phyloP scores from a whole-genome alignment of 805 yeast genomes.

The Priceomyces fermenticarens region DNA sequence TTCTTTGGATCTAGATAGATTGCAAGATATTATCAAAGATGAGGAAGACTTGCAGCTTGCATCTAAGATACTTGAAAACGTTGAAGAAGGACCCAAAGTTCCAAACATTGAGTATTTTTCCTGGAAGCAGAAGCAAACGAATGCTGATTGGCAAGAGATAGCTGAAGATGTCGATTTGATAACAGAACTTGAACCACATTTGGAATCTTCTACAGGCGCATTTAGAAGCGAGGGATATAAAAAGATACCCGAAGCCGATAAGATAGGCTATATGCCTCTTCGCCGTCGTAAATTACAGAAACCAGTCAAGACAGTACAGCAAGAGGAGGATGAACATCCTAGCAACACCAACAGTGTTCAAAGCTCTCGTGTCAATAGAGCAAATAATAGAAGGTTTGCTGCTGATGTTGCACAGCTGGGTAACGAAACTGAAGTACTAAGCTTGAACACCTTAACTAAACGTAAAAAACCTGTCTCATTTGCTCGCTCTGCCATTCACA shows the following conservation, averaged over 20 bases:
- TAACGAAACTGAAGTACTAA: conserved; percentile 75
- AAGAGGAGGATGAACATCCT: conserved; percentile 43
- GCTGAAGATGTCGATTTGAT: conserved; percentile 28
- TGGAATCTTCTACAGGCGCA: conserved; percentile 52
- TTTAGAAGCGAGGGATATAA: conserved; percentile 71
- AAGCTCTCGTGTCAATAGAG: conserved; percentile 82
- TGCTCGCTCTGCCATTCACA: conserved; percentile 95
- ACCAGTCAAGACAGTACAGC: conserved; percentile 74
- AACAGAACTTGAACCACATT: conserved; percentile 24
- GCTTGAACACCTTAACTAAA: conserved; percentile 82
- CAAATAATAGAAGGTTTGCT: conserved; percentile 81
- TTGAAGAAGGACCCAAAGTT: conserved; percentile 16
- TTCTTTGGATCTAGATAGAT: conserved; percentile 40
- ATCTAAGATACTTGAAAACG: conserved; percentile 36
- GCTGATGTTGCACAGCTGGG: conserved; percentile 88
- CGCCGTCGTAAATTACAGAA: conserved; percentile 59
- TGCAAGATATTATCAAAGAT: conserved; percentile 62
- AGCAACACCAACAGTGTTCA: conserved; percentile 28
- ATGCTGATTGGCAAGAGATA: conserved; percentile 15
- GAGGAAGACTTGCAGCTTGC: conserved; percentile 68
- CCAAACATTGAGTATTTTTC: conserved; percentile 58
- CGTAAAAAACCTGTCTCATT: conserved; percentile 93
- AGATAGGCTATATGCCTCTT: conserved; percentile 78
- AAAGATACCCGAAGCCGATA: conserved; percentile 69
- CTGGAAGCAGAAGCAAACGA: conserved; percentile 51